phyloP scores from a whole-genome alignment of 495 filamentous ascomycete species.

The Cercophora newfieldiana region DNA sequence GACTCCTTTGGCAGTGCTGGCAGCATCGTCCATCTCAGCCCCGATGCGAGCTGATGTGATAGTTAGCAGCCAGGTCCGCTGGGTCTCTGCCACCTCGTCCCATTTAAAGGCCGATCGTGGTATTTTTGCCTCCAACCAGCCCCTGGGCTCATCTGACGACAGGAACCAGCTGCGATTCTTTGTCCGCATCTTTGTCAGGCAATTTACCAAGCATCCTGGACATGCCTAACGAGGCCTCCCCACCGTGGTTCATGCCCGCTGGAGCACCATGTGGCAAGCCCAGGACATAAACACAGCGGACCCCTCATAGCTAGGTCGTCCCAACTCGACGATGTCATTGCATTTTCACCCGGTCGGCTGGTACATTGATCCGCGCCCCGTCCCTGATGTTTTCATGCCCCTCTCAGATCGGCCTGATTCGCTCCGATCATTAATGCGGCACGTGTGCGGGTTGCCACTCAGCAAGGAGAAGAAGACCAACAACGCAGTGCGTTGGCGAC shows the following conservation, averaged over 20 bases:
- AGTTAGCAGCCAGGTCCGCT: not conserved
- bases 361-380: slow-evolving; percentile 34
- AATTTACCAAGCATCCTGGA: not conserved
- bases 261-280: not conserved
- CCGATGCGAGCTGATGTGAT: not conserved
- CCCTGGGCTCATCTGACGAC: not conserved
- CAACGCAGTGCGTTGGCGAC: not conserved
- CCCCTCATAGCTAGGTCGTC: not conserved
- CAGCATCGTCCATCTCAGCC: not conserved
- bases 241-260: not conserved
- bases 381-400: slow-evolving; percentile 24
- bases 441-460: not conserved
- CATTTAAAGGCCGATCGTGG: not conserved
- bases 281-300: not conserved
- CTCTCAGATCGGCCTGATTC: slow-evolving; percentile 9
- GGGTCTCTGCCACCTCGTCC: not conserved
- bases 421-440: slow-evolving; percentile 5
- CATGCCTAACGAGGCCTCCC: not conserved
- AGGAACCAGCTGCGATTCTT: not conserved
- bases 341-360: slow-evolving; percentile 29
- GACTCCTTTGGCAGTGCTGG: not conserved
- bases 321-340: slow-evolving; percentile 22
- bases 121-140: not conserved
- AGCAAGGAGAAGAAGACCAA: not conserved
- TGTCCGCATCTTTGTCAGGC: not conserved